These are phyloP conservation scores for Lactifluus rugatus DNA, from an alignment of 768 basidiomycete species.

Conservation along the genomic window DNA sequence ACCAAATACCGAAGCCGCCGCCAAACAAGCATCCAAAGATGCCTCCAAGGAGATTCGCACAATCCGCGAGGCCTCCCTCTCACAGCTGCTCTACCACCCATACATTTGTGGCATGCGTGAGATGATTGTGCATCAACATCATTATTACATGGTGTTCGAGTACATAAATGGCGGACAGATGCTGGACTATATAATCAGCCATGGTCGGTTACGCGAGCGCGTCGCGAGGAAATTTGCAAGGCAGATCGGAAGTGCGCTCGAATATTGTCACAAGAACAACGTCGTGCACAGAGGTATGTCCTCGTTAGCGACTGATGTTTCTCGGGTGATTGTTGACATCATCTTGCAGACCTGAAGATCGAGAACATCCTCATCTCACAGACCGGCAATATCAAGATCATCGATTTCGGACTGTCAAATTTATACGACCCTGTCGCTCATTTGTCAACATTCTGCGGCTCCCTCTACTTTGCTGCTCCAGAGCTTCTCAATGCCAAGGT, in stretches of 20 bases:
- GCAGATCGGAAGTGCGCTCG: constrained; percentile 92
- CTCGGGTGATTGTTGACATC: background rate
- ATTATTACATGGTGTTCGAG: constrained; percentile 99
- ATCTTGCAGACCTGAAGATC: constrained; percentile 77
- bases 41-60: constrained; percentile 95
- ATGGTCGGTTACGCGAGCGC: constrained; percentile 88
- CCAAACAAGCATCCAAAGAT: constrained; percentile 79
- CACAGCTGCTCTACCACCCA: constrained; percentile 93
- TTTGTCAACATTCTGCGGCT: constrained; percentile 94
- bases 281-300: constrained; percentile 85
- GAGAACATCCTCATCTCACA: constrained; percentile 99
- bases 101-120: constrained; percentile 99
- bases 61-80: constrained; percentile 89
- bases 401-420: constrained; percentile 97
- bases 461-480: constrained; percentile 96
- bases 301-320: constrained; percentile 2
- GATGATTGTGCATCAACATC: constrained; percentile 95
- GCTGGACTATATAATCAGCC: constrained; percentile 99
- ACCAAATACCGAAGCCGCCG: constrained; percentile 44
- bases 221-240: constrained; percentile 96
- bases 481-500: constrained; percentile 94
- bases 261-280: constrained; percentile 95
- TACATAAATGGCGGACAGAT: constrained; percentile 99
- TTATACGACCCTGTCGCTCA: constrained; percentile 76
- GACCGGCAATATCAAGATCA: constrained; percentile 98